Base-by-base conservation (phyloP, 768 basidiomycete species). In the Rhodosporidiobolus sp. region DNA sequence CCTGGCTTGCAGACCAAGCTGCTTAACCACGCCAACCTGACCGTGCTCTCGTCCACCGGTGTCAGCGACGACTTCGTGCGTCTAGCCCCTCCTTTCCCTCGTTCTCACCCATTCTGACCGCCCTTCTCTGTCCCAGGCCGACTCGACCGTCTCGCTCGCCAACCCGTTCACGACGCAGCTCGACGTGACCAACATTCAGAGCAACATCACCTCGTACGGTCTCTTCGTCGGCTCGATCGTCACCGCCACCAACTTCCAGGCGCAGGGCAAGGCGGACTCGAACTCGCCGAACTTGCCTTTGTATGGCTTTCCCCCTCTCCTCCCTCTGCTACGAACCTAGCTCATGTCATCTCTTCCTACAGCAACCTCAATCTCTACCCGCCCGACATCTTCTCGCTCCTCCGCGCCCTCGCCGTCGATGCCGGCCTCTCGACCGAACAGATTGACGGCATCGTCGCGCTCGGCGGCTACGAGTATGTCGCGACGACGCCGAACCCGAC, bases 151-250 rank as follows among this genome's bases (percentile, higher is more conserved):
- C 46, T 79, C 83, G 38, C 83, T 91, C 43, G 82, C 79, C 57
- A 90, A 91, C 78, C 89, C 89, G 7, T 90, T 91, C 81, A 87
- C 86, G 10, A 82, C 87, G 4, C 81, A 83, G 32, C 83, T 90
- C 49, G 79, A 82, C 38, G 86, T 90, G 70, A 88, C 86, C 6
- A 81, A 83, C 57, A 86, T 90, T 64, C 80, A 82, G 35, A 88
- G 88, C 5, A 86, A 83, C n/a, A 86, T 90, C 54, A 84, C 84
- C 16, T 85, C 86, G 16, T 86, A 86, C 65, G 88, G 88, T 2
- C 85, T 90, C 66, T 78, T 78, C 22, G 83, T 90, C 46, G 89
- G 89, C 1, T 84, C 83, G 30, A 90, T 91, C 72, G 81, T 85
- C 59, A 84, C 85, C 16, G 75, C 80, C 11, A 86, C 82, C 3